phyloP scores from a whole-genome alignment of 2,329 filamentous ascomycete species.

The Thermothelomyces thermophilus region DNA sequence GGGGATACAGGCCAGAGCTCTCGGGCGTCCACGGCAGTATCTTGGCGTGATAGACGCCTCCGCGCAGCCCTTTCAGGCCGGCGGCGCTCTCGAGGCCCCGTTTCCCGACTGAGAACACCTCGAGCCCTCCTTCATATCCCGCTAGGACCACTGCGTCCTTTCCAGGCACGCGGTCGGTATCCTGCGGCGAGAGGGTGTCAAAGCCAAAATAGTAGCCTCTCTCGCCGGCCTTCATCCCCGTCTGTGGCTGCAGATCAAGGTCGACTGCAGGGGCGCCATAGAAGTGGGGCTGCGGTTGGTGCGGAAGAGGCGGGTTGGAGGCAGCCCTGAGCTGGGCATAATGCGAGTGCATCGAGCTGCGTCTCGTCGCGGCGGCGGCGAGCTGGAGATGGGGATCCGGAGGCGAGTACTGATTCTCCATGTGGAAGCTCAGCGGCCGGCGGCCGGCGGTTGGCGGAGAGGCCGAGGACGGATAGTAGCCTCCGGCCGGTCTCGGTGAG shows the following conservation, averaged over 20 bases:
- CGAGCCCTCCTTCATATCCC: conserved; percentile 73
- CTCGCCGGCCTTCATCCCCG: conserved; percentile 56
- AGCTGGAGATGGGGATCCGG: conserved; percentile 36
- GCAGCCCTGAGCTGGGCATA: conserved; percentile 40
- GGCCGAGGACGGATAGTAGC: conserved; percentile 38
- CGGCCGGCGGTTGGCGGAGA: conserved; percentile 32
- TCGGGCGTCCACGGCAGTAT: conserved; percentile 63
- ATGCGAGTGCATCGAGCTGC: conserved; percentile 47
- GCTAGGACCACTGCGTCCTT: conserved; percentile 64
- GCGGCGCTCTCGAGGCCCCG: conserved; percentile 64
- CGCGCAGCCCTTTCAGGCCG: conserved; percentile 68
- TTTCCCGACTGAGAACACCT: conserved; percentile 67
- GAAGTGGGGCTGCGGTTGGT: conserved; percentile 71
- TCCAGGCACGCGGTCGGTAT: conserved; percentile 32
- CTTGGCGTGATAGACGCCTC: conserved; percentile 75
- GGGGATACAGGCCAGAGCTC: conserved; percentile 53
- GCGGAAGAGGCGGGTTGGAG: conserved; percentile 60
- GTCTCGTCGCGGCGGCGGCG: conserved; percentile 33
- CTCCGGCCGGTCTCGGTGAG: conserved; percentile 40
- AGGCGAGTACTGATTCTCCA: conserved; percentile 40
- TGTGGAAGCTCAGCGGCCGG: conserved; percentile 50
- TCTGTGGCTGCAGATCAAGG: conserved; percentile 42
- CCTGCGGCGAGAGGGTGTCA: conserved; percentile 56
- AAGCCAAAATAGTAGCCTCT: conserved; percentile 76
- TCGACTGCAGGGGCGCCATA: conserved; percentile 70